These are phyloP conservation scores for Penicillium concentricum DNA, from an alignment of 2,329 filamentous ascomycete genomes.

Conservation along the genomic window DNA sequence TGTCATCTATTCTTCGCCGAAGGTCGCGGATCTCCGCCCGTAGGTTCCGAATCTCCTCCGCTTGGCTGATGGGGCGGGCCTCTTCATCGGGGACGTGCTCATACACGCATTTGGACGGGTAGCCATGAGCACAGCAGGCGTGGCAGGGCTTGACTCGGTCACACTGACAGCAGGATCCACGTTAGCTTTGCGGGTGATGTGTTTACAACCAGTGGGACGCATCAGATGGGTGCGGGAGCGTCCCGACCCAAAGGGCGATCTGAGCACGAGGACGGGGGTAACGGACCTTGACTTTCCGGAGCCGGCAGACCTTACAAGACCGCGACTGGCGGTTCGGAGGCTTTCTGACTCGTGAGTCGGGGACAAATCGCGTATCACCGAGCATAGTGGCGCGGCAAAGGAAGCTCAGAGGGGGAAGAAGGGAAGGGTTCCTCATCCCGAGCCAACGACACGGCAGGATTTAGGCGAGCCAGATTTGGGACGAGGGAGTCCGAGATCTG, in stretches of 20 bases:
- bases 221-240: constrained; percentile 9
- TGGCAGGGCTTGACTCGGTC: constrained; percentile 42
- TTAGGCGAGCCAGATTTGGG: constrained; percentile 30
- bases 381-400: constrained; percentile 20
- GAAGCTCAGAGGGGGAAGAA: constrained; percentile 3
- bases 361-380: constrained; percentile 14
- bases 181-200: constrained; percentile 13
- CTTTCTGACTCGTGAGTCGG: constrained; percentile 28
- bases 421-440: constrained; percentile 13
- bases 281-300: constrained; percentile 42
- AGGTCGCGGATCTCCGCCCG: constrained; percentile 37
- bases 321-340: constrained; percentile 34
- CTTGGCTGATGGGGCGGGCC: constrained; percentile 35
- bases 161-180: constrained; percentile 27
- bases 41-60: constrained; percentile 38
- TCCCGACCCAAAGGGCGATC: constrained; percentile 17
- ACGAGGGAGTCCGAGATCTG: constrained; percentile 32
- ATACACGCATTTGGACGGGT: constrained; percentile 40
- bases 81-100: constrained; percentile 35
- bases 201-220: not conserved
- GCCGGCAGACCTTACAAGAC: constrained; percentile 40
- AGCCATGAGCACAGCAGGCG: constrained; percentile 41
- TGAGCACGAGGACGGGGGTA: constrained; percentile 14
- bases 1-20: constrained; percentile 25
- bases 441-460: constrained; percentile 31